Evolutionary conservation across 2,329 filamentous ascomycete species (phyloP), one percentile per base, ranked within the genome.

Genomic region (Diaporthe caulivora): DNA sequence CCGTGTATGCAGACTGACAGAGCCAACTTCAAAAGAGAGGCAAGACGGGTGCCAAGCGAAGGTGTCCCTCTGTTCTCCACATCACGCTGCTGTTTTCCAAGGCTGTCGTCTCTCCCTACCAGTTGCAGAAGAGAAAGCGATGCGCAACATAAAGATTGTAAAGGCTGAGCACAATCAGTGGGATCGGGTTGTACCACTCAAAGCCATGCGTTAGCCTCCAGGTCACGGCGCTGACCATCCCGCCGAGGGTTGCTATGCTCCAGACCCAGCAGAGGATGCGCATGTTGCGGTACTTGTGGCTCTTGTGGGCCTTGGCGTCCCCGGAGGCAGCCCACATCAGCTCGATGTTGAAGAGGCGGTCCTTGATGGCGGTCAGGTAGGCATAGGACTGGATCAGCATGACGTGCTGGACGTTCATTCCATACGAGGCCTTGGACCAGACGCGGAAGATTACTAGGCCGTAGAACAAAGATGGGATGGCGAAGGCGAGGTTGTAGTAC

Each of bases 401-500:
- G 72, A 81, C 77, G 77, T 84, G 82, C 77, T 85, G 83, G n/a
- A 84, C 83, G 72, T 83, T 83, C 76, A 85, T 81, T 21, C 82
- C 83, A 76, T 84, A 85, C 31, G 78, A 77, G 53, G 82, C 82
- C 75, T 83, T 84, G 65, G 82, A 78, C 83, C 83, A 85, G 72
- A 81, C 79, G 5, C 82, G 80, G 72, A 84, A 82, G n/a, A 83
- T 76, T 18, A 84, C 72, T 21, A 83, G 76, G 26, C 81, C 82
- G 76, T 84, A 84, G 24, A 84, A 58, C 65, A 85, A 80, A 4
- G 80, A 83, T 1, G 83, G 83, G 10, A 84, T 78, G 24, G 83
- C 83, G 72, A 85, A 85, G 7, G 83, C 82, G n/a, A 85, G 78
- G 77, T 84, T 85, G 79, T 84, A 85, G 77, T 83, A 85, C 75